These are phyloP conservation scores for Phytophthora pistaciae DNA, from an alignment of 352 stramenopile genomes.

Conservation along the genomic window DNA sequence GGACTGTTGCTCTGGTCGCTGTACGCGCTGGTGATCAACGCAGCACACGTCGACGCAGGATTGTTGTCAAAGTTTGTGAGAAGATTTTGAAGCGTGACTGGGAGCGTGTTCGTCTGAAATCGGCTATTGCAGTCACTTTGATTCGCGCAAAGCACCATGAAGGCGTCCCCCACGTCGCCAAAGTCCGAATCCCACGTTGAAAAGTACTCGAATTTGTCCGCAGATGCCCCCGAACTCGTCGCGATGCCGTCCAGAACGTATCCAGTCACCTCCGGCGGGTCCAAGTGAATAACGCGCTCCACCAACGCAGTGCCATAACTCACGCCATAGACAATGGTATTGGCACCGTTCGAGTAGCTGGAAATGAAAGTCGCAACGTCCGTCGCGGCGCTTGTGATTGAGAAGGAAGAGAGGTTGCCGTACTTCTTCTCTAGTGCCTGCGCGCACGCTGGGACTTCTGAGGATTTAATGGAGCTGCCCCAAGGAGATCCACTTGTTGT, in stretches of 20 bases:
- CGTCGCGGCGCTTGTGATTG: constrained; percentile 50
- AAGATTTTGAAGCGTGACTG: constrained; percentile 27
- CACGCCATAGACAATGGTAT: constrained; percentile 50
- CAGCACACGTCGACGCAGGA: constrained; percentile 32
- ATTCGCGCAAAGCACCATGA: constrained; percentile 33
- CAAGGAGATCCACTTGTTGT: constrained; percentile 44
- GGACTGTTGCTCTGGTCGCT: constrained; percentile 10
- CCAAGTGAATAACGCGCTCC: constrained; percentile 60
- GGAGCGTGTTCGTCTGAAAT: constrained; percentile 30
- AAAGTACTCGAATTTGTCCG: constrained; percentile 40
- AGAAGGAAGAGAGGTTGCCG: constrained; percentile 54
- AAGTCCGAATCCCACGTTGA: constrained; percentile 54
- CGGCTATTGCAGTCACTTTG: constrained; percentile 27
- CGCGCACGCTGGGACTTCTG: constrained; percentile 46
- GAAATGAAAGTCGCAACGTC: constrained; percentile 50
- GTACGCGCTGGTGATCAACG: constrained; percentile 16
- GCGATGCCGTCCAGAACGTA: constrained; percentile 61
- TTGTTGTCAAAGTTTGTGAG: constrained; percentile 36
- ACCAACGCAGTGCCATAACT: constrained; percentile 62
- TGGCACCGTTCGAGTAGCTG: constrained; percentile 24
- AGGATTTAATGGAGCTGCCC: constrained; percentile 28
- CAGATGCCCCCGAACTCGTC: constrained; percentile 40
- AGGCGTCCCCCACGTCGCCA: constrained; percentile 43
- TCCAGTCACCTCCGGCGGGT: constrained; percentile 44
- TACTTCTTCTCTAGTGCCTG: constrained; percentile 51